A percentile compares a stretch with the other conserved stretches of the same genome.
phyloP scores from a whole-genome alignment of 1,284 basidiomycete genomes.

The Ceratobasidium sp. region DNA sequence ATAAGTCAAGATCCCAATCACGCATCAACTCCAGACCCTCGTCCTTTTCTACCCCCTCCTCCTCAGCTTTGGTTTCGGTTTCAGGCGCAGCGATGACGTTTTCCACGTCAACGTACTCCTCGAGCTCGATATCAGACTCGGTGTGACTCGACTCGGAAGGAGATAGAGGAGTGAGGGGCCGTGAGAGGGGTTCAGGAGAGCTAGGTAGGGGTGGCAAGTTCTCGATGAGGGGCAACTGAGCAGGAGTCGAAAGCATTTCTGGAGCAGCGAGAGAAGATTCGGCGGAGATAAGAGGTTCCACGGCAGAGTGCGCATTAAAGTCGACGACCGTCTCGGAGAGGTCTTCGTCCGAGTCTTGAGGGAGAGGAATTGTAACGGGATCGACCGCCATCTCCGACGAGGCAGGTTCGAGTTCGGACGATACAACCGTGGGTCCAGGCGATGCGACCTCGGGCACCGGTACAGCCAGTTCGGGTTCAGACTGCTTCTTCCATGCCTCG shows the following conservation, averaged over 20 bases:
- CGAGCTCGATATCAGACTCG: not conserved
- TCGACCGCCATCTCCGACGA: too few relatives aligned
- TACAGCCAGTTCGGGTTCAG: too few relatives aligned
- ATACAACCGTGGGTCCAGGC: not conserved
- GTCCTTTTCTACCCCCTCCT: not conserved
- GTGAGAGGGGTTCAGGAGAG: too few relatives aligned
- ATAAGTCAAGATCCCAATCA: not conserved
- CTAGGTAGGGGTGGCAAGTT: too few relatives aligned
- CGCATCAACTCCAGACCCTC: not conserved
- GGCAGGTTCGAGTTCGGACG: not conserved
- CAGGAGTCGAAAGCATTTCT: not conserved
- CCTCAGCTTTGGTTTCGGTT: not conserved
- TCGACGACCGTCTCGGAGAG: too few relatives aligned
- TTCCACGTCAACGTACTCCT: not conserved
- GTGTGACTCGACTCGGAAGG: not conserved
- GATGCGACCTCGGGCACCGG: too few relatives aligned
- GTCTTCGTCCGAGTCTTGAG: too few relatives aligned
- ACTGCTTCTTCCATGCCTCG: slow-evolving; percentile 46
- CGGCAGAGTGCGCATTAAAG: too few relatives aligned
- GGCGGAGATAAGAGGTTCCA: too few relatives aligned
- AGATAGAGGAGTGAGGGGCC: too few relatives aligned
- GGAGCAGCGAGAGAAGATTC: not conserved
- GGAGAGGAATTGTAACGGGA: too few relatives aligned
- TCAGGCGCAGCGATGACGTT: not conserved
- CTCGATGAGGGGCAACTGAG: too few relatives aligned